phyloP scores from a whole-genome alignment of 805 yeast genomes.

The Crinitomyces ghanaensis region DNA sequence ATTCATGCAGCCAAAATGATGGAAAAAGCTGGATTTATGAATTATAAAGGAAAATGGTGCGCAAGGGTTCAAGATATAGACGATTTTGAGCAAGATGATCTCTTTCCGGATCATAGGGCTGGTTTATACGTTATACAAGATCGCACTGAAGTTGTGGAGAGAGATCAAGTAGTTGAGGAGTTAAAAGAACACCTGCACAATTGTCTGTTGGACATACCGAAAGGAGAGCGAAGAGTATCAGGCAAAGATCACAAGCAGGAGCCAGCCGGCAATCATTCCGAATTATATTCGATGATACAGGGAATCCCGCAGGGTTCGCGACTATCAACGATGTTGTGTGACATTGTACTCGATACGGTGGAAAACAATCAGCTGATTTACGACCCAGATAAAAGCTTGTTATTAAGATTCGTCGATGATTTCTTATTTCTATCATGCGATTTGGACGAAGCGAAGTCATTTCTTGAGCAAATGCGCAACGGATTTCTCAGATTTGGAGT shows the following conservation, averaged over 20 bases:
- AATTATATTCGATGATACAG: slow-evolving; percentile 39
- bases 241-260: too few relatives aligned
- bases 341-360: slow-evolving; percentile 55
- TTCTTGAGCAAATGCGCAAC: slow-evolving; percentile 22
- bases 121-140: slow-evolving; percentile 21
- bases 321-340: slow-evolving; percentile 64
- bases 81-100: slow-evolving; percentile 1
- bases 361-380: slow-evolving; percentile 28
- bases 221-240: too few relatives aligned
- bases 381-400: slow-evolving; percentile 24
- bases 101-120: slow-evolving; percentile 7
- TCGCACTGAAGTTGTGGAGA: slow-evolving; percentile 28
- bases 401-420: slow-evolving; percentile 74
- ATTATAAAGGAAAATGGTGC: slow-evolving; percentile 3
- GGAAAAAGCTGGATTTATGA: slow-evolving; percentile 10
- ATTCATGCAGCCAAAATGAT: neutral
- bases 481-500: slow-evolving; percentile 37
- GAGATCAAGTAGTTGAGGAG: slow-evolving; percentile 34
- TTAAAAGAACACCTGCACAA: slow-evolving; percentile 43
- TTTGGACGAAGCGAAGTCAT: slow-evolving; percentile 21
- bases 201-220: slow-evolving; percentile 30
- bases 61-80: slow-evolving; percentile 3
- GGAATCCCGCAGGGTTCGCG: slow-evolving; percentile 86
- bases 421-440: slow-evolving; percentile 56
- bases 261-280: too few relatives aligned